Evolutionary conservation across 2,329 filamentous ascomycete genomes (phyloP), one percentile per base, ranked within the genome.

Genomic region (Saccharata proteae): DNA sequence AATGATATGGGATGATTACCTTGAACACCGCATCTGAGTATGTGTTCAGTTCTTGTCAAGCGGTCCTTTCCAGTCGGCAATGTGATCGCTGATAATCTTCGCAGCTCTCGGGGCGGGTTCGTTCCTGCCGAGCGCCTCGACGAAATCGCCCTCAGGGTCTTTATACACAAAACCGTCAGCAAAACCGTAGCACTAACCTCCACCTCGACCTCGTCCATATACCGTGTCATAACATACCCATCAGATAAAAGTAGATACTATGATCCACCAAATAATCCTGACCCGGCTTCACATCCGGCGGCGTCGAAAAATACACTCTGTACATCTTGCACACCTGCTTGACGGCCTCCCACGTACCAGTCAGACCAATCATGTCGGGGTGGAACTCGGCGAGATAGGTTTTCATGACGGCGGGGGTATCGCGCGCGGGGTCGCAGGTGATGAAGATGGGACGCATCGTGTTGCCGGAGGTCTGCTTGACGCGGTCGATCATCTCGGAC

Each of bases 201-300:
- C 11, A 19, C 20, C 20, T 23, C 12, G n/a, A 13, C 10, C 17
- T 23, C 16, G 9, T 16, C 16, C 31, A 17, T 39, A 30, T 16
- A 14, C 16, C 9, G 16, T 16, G 19, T 12, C 24, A 14, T 4
- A 17, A 61, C 69, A 57, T 54, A 76, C 71, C 72, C 90, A 98
- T 98, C 44, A 98, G 62, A 58, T 98, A 98, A 50, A 98, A 98
- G 67, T 98, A 98, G 45, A 98, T 98, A 57, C 85, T 94, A 63
- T 98, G 90, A 57, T 98, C 90, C 9, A 98, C 90, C 46, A 98
- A 59, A 54, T 98, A 98, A 58, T 98, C 90, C 65, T 94, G 81
- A 1, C 88, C 90, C 1, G 85, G 80, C 65, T 86, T 80, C 35
- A 96, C 82, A 40, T 85, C 71, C 45, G 74, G 67, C 19, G 90